Evolutionary conservation across 1,284 basidiomycete species (phyloP).

Genomic region (Xerocomus nothofagi): DNA sequence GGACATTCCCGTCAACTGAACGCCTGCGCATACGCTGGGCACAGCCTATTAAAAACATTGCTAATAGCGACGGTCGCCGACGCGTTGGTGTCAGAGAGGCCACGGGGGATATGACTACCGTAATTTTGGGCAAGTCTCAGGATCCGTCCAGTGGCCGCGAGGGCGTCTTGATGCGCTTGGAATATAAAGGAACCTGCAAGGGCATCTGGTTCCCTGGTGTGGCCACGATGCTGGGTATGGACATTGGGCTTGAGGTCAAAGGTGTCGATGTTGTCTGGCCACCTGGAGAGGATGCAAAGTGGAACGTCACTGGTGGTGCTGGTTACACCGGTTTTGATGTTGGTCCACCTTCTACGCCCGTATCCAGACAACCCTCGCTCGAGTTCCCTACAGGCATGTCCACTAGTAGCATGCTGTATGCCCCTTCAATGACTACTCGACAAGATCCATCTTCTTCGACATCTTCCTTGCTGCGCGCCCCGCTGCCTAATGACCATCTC

Average conservation of each 20-base stretch:
- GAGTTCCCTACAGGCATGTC: constrained; percentile 39
- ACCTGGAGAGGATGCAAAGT: constrained; percentile 47
- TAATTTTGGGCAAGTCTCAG: constrained; percentile 50
- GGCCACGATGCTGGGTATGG: constrained; percentile 76
- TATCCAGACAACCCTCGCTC: constrained; percentile 49
- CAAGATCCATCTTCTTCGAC: constrained; percentile 47
- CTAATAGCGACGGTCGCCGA: constrained; percentile 52
- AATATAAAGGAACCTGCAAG: constrained; percentile 70
- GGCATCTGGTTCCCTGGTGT: constrained; percentile 80
- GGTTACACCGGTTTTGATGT: constrained; percentile 71
- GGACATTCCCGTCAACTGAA: constrained; percentile 75
- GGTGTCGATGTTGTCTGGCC: constrained; percentile 68
- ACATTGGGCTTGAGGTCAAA: constrained; percentile 65
- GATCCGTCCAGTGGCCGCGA: constrained; percentile 44
- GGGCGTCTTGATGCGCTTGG: constrained; percentile 66
- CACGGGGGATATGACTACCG: constrained; percentile 63
- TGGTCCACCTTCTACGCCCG: constrained; percentile 38
- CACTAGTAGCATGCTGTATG: constrained; percentile 25
- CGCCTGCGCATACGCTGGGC: constrained; percentile 76
- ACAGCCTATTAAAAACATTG: constrained; percentile 53
- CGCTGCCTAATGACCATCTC: constrained; percentile 60
- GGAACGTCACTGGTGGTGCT: constrained; percentile 60
- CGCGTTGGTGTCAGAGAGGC: constrained; percentile 67
- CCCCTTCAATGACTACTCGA: constrained; percentile 35
- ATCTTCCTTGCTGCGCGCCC: constrained; percentile 67